Evolutionary conservation across 2,329 filamentous ascomycete species (phyloP), one percentile per base, ranked within the genome.

Genomic region (Pseudophaeomoniella oleicola): DNA sequence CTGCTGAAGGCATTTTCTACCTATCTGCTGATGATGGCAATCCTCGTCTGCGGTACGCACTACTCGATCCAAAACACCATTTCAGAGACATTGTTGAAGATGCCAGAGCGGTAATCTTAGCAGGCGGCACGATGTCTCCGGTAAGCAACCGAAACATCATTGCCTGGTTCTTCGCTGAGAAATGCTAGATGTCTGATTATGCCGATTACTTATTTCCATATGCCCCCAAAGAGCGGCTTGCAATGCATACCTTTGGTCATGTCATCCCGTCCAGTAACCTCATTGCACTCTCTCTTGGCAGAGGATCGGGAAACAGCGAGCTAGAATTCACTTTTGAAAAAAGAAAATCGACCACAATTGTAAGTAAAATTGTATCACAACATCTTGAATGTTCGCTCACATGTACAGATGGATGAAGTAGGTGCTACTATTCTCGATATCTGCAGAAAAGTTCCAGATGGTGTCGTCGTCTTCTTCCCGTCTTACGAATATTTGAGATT

Each of bases 121-220:
- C 87, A 0, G 90, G 90, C 39, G 90, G 90, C 15, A 98, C 90
- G 16, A 96, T 98, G 90, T 93, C 90, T 2, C 90, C 90, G 0
- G 69, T 72, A 53, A 50, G 59, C 50, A 3, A 19, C 14, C 16
- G 16, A 30, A 13, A 39, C 45, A 12, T 35, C 52, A 37, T 16
- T 16, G 10, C 5, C 32, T 13, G 11, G 15, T 19, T 37, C 30
- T 37, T 32, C 45, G 48, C 27, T 49, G 6, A n/a, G 4, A 18
- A 17, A 19, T 2, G 4, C 5, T 41, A 71, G 57, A 93, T 96
- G 64, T 73, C 79, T 16, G 90, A 96, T 59, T 98, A 94, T 57
- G 77, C 72, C 22, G 71, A 80, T 3, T 83, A 94, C 48, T 67
- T 98, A 0, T 90, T 98, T 43, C 82, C 88, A 0, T 79, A 82